Conservation (phyloP, 176 grass and related monocot genomes). For the Ensete glaucum region DNA sequence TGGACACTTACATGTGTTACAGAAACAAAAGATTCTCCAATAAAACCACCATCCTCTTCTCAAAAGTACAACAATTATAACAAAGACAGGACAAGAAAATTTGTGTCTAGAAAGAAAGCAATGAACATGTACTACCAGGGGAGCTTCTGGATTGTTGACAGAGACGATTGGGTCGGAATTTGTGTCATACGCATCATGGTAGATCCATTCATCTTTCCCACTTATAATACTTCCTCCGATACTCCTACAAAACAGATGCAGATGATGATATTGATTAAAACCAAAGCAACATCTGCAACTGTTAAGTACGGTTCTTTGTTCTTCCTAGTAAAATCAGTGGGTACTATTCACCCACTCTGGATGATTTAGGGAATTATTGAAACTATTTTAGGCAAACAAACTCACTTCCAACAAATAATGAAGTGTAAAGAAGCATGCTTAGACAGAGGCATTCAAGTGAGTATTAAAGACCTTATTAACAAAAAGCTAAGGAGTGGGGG, state of each 20-base stretch:
- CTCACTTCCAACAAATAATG: neutral
- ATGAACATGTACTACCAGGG: conserved; percentile 54
- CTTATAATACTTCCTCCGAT: conserved; percentile 55
- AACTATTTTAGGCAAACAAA: neutral
- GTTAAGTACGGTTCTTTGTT: neutral
- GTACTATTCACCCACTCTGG: neutral
- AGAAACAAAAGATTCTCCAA: neutral
- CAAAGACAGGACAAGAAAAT: neutral
- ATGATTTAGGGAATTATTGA: too few relatives aligned
- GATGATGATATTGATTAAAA: neutral
- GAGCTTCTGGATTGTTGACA: conserved; percentile 39
- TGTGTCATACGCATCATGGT: conserved; percentile 34
- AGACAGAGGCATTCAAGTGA: neutral
- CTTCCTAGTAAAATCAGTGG: neutral
- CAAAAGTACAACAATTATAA: neutral
- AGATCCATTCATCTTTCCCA: conserved; percentile 55
- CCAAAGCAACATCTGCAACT: neutral
- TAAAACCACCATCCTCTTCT: too few relatives aligned
- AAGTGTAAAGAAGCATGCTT: neutral
- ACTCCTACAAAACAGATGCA: conserved; percentile 34
- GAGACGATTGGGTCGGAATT: conserved; percentile 29
- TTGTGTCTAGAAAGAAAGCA: neutral
- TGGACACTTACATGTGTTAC: neutral
- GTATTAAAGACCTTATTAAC: neutral
- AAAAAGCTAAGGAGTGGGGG: neutral